Evolutionary conservation across 2,329 filamentous ascomycete species (phyloP).

Genomic region (Davidsoniella neocaledoniae): DNA sequence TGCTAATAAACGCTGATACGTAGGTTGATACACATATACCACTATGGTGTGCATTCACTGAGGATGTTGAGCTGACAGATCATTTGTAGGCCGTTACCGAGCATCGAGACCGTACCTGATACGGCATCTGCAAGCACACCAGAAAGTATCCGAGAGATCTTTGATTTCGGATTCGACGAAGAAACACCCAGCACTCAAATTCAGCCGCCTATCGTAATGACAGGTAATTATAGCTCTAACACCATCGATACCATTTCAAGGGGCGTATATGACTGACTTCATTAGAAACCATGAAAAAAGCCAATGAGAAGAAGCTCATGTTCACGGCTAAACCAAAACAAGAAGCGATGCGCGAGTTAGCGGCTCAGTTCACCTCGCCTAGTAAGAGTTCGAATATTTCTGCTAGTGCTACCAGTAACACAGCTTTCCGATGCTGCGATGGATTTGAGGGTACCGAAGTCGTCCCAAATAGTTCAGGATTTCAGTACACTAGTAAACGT

Average conservation of each 20-base stretch:
- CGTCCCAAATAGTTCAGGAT: constrained; percentile 8
- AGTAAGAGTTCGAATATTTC: background rate
- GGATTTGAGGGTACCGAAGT: constrained; percentile 11
- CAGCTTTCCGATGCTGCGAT: constrained; percentile 7
- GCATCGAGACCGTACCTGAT: background rate
- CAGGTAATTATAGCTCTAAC: too few species aligned
- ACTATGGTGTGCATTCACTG: too few species aligned
- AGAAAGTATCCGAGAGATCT: background rate
- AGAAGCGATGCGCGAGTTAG: background rate
- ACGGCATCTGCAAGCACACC: background rate
- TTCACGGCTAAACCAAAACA: background rate
- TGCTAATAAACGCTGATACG: too few species aligned
- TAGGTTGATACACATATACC: too few species aligned
- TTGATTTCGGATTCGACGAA: constrained; percentile 9
- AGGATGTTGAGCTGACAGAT: too few species aligned
- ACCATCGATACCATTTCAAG: too few species aligned
- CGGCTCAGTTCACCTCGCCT: background rate
- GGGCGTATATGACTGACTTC: too few species aligned
- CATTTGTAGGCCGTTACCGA: background rate
- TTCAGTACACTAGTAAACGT: constrained; percentile 9
- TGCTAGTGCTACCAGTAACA: background rate
- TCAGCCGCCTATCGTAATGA: too few species aligned
- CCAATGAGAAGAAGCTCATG: background rate
- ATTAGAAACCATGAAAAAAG: background rate
- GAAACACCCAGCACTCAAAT: background rate